These are phyloP conservation scores for Xerophyta viscosa DNA, from an alignment of 106 monocot genomes.

Conservation along the genomic window DNA sequence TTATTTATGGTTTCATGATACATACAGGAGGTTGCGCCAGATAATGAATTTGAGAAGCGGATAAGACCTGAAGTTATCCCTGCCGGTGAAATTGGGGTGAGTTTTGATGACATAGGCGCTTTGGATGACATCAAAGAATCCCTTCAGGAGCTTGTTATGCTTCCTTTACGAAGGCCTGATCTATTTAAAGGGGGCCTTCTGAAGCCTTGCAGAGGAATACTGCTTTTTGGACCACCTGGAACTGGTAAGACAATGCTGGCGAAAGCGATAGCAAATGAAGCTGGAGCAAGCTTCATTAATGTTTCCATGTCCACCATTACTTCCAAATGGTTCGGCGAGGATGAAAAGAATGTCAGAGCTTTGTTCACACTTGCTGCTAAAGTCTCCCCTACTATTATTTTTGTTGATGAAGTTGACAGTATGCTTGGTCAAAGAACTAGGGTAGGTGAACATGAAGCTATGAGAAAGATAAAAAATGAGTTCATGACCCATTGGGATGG, in stretches of 20 bases:
- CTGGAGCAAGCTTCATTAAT: slow-evolving; percentile 20
- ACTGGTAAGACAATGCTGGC: slow-evolving; percentile 21
- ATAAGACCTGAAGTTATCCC: slow-evolving; percentile 14
- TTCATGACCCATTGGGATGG: slow-evolving; percentile 25
- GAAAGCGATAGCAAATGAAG: slow-evolving; percentile 16
- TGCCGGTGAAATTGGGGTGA: slow-evolving; percentile 11
- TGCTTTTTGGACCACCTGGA: slow-evolving; percentile 18
- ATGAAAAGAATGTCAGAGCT: slow-evolving; percentile 13
- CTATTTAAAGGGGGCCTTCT: slow-evolving; percentile 12
- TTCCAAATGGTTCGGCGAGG: slow-evolving; percentile 19
- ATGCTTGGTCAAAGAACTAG: slow-evolving; percentile 14
- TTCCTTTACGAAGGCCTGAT: slow-evolving; percentile 16
- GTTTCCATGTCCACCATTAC: slow-evolving; percentile 20
- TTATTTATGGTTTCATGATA: no score
- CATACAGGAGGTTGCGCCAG: slow-evolving; percentile 14
- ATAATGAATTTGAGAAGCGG: slow-evolving; percentile 14
- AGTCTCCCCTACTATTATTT: slow-evolving; percentile 15
- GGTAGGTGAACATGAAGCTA: slow-evolving; percentile 15
- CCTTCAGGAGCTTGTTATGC: slow-evolving; percentile 16
- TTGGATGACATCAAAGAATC: slow-evolving; percentile 16
- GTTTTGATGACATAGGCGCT: slow-evolving; percentile 17
- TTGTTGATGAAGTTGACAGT: slow-evolving; percentile 19
- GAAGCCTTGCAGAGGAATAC: slow-evolving; percentile 17
- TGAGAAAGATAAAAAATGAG: slow-evolving; percentile 17
- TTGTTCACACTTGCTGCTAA: slow-evolving; percentile 17